These are phyloP conservation scores for Hypholoma fasciculare DNA, from an alignment of 768 basidiomycete genomes.

Conservation along the genomic window DNA sequence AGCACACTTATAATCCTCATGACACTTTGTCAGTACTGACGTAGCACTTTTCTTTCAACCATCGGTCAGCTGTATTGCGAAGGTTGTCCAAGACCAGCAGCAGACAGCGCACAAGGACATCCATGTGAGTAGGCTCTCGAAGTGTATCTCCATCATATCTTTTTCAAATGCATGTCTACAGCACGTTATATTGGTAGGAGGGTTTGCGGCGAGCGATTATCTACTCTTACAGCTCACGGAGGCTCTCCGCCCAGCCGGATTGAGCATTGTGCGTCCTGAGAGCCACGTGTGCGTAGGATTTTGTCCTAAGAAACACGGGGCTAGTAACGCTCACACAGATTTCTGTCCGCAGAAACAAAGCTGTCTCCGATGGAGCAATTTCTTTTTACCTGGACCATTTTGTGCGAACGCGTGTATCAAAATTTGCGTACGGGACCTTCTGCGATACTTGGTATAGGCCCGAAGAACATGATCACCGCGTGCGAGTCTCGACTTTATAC, in stretches of 20 bases:
- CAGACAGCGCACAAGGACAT: slow-evolving; percentile 26
- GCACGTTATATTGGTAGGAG: slow-evolving; percentile 19
- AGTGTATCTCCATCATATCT: not conserved
- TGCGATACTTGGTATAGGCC: slow-evolving; percentile 19
- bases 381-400: slow-evolving; percentile 21
- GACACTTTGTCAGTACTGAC: slow-evolving; percentile 22
- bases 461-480: slow-evolving; percentile 34
- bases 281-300: slow-evolving; percentile 7
- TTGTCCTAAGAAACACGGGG: not conserved
- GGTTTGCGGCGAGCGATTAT: slow-evolving; percentile 18
- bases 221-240: slow-evolving; percentile 7
- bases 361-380: slow-evolving; percentile 20
- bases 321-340: not conserved
- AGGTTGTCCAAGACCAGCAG: slow-evolving; percentile 28
- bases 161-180: not conserved
- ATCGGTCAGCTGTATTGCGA: slow-evolving; percentile 33
- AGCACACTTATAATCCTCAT: not conserved
- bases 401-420: slow-evolving; percentile 17
- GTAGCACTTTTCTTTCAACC: slow-evolving; percentile 39
- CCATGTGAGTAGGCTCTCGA: not conserved
- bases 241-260: slow-evolving; percentile 1
- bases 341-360: slow-evolving; percentile 11
- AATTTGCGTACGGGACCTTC: slow-evolving; percentile 15
- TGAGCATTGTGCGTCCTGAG: slow-evolving; percentile 18
- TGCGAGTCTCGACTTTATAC: slow-evolving; percentile 24